A percentile compares a stretch with the other conserved stretches of the same genome.
phyloP scores from a whole-genome alignment of 2,329 filamentous ascomycete genomes.

The Ilyonectria destructans region DNA sequence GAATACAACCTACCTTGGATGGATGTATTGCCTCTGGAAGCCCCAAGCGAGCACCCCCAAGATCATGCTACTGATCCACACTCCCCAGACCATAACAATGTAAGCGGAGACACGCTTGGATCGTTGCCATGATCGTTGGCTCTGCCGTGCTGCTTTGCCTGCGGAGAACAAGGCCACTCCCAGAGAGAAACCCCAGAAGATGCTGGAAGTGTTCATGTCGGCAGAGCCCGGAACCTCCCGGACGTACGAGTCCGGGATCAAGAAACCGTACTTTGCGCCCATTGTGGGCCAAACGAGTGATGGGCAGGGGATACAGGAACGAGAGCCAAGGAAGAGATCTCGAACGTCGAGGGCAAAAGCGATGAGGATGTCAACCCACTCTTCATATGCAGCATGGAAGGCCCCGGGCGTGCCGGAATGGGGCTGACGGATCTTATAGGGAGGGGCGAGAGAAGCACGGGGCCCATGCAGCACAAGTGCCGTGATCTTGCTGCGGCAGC shows the following conservation, averaged over 20 bases:
- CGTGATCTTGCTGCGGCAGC: background rate
- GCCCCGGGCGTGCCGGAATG: background rate
- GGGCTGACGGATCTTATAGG: constrained; percentile 17
- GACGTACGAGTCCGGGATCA: constrained; percentile 46
- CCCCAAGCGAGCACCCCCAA: constrained; percentile 43
- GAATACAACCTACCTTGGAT: constrained; percentile 40
- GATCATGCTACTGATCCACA: constrained; percentile 45
- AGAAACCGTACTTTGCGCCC: constrained; percentile 41
- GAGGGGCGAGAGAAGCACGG: constrained; percentile 5
- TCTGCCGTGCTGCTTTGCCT: constrained; percentile 33
- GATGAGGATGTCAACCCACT: background rate
- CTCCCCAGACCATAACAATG: constrained; percentile 43
- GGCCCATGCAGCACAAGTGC: background rate
- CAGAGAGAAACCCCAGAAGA: constrained; percentile 47
- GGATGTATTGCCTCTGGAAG: constrained; percentile 45
- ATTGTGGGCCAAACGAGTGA: background rate
- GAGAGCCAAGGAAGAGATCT: background rate
- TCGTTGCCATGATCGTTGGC: constrained; percentile 37
- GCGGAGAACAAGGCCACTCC: constrained; percentile 37
- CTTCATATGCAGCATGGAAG: constrained; percentile 4
- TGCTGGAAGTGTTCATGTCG: constrained; percentile 46
- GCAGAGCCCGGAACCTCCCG: constrained; percentile 37
- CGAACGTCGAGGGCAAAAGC: background rate
- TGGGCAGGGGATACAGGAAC: background rate
- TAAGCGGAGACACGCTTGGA: constrained; percentile 34